These are phyloP conservation scores for Nakataea oryzae DNA, from an alignment of 2,329 filamentous ascomycete species.

Conservation along the genomic window DNA sequence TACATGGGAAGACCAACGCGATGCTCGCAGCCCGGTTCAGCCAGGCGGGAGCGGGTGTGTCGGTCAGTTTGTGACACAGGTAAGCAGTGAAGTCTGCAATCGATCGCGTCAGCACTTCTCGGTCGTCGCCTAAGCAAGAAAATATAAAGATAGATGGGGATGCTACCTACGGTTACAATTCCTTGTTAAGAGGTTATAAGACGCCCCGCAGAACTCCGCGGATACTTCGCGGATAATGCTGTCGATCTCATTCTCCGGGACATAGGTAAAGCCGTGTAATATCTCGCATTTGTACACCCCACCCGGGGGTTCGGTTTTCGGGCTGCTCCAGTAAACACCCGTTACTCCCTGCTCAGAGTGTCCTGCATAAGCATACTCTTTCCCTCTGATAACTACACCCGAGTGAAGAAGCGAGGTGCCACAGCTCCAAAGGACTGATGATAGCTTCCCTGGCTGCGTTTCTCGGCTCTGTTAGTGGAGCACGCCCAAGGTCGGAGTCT, in stretches of 20 bases:
- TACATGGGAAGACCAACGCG: slow-evolving; percentile 68
- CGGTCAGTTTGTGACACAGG: slow-evolving; percentile 64
- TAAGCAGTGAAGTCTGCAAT: slow-evolving; percentile 60
- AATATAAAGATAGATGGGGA: neutral
- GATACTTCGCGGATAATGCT: slow-evolving; percentile 57
- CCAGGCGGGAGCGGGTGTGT: slow-evolving; percentile 60
- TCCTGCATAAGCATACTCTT: slow-evolving; percentile 78
- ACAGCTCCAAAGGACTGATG: slow-evolving; percentile 67
- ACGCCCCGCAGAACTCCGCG: slow-evolving; percentile 61
- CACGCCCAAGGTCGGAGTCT: neutral
- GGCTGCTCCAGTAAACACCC: slow-evolving; percentile 76
- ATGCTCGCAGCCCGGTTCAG: slow-evolving; percentile 78
- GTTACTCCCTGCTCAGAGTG: slow-evolving; percentile 62
- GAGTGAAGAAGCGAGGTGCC: slow-evolving; percentile 73
- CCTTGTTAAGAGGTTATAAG: slow-evolving; percentile 71
- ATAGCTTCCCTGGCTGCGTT: slow-evolving; percentile 57
- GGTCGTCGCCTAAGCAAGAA: neutral
- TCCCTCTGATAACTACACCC: slow-evolving; percentile 69
- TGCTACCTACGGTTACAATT: slow-evolving; percentile 61
- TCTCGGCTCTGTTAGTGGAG: slow-evolving; percentile 4
- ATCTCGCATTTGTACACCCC: slow-evolving; percentile 67
- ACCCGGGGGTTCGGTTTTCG: slow-evolving; percentile 61
- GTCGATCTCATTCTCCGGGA: slow-evolving; percentile 59
- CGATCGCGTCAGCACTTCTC: neutral
- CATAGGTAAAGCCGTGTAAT: slow-evolving; percentile 69